Evolutionary conservation across 768 basidiomycete genomes (phyloP).

Genomic region (Pleurotus tuber-regium): DNA sequence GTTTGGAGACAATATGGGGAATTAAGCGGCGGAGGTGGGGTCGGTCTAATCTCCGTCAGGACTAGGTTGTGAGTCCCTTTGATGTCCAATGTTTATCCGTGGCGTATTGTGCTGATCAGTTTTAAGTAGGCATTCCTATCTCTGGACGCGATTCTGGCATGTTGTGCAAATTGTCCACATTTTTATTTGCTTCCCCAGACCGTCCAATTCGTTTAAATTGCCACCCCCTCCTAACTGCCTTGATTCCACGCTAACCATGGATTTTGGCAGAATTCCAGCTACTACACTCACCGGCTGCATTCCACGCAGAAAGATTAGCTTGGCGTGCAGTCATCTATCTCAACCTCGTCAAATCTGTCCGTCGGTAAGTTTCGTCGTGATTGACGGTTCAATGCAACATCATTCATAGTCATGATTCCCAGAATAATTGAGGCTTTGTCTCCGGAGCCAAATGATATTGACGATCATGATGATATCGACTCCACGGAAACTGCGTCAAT

Average conservation of each 20-base stretch:
- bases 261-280: slow-evolving; percentile 72
- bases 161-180: no score
- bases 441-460: slow-evolving; percentile 56
- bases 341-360: slow-evolving; percentile 80
- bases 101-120: no score
- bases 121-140: neutral
- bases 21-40: neutral
- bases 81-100: no score
- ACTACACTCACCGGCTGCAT: slow-evolving; percentile 71
- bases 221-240: neutral
- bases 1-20: neutral
- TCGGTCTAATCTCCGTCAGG: neutral
- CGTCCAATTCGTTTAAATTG: no score
- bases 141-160: neutral
- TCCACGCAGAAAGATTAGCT: slow-evolving; percentile 76
- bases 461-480: slow-evolving; percentile 58
- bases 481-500: slow-evolving; percentile 46
- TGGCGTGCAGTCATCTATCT: slow-evolving; percentile 90
- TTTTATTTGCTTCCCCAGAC: no score
- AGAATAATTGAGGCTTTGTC: slow-evolving; percentile 77
- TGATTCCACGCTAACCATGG: slow-evolving; percentile 11
- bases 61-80: neutral
- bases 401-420: slow-evolving; percentile 13
- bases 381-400: slow-evolving; percentile 16
- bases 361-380: slow-evolving; percentile 44